phyloP scores from a whole-genome alignment of 2,329 filamentous ascomycete genomes.

The Fusarium sp. region DNA sequence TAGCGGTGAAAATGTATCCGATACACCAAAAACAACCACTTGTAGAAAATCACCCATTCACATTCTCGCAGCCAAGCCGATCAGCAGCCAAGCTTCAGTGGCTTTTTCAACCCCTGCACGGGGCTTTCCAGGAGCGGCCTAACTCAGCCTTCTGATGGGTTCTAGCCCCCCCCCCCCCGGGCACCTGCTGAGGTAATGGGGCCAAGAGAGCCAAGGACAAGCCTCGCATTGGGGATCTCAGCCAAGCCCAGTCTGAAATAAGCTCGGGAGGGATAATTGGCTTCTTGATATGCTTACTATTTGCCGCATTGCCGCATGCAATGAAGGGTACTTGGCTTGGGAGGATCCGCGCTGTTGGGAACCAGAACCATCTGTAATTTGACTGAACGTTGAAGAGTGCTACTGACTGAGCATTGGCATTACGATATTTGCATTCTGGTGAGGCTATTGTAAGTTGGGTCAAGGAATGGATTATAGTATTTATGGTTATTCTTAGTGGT shows the following conservation, averaged over 20 bases:
- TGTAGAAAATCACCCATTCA: conserved; percentile 18
- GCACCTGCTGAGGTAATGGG: conserved; percentile 30
- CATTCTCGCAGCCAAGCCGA: conserved; percentile 24
- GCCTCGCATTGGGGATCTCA: neutral
- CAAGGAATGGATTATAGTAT: conserved; percentile 8
- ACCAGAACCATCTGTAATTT: neutral
- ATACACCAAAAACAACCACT: neutral
- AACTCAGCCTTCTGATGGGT: conserved; percentile 27
- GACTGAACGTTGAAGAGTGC: neutral
- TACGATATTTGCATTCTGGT: conserved; percentile 19
- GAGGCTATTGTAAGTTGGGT: neutral
- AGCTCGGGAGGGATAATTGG: conserved; percentile 31
- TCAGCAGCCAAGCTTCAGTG: conserved; percentile 41
- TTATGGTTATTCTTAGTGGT: conserved; percentile 18
- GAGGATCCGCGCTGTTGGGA: conserved; percentile 10
- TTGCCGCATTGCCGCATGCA: conserved; percentile 37
- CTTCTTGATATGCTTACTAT: conserved; percentile 35
- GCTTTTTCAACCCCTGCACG: conserved; percentile 26
- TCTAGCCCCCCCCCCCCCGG: conserved; percentile 30
- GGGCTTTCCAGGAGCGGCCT: conserved; percentile 31
- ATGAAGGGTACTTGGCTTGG: conserved; percentile 20
- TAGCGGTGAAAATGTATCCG: conserved; percentile 22
- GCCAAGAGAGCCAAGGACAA: conserved; percentile 4
- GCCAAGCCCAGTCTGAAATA: conserved; percentile 28
- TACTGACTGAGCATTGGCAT: conserved; percentile 8